Percentiles rank a stretch among this genome's conserved stretches.
phyloP scores from a whole-genome alignment of 1,139 yeast species.

The Saccharomyces hybrid region DNA sequence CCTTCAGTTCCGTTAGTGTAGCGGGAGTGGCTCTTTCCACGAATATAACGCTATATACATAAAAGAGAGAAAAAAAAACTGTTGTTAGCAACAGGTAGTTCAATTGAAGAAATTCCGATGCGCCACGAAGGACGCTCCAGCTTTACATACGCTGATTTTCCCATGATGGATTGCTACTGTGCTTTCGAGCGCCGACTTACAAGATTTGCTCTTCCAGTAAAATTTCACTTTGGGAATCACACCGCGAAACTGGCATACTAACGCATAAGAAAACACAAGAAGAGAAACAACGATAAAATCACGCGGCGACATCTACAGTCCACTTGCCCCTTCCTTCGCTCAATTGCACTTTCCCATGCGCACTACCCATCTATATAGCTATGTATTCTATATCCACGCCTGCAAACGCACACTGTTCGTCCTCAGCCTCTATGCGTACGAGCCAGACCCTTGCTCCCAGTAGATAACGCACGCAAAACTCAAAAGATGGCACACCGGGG shows the following conservation, averaged over 20 bases:
- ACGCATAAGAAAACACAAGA: neutral
- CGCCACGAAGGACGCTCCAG: neutral
- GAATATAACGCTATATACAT: slow-evolving; percentile 22
- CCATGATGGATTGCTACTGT: neutral
- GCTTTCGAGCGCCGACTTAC: neutral
- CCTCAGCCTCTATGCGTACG: neutral
- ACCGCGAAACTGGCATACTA: neutral
- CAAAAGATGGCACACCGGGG: neutral
- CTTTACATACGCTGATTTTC: neutral
- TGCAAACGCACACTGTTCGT: neutral
- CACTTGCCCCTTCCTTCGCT: neutral
- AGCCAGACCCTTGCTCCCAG: neutral
- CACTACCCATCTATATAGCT: neutral
- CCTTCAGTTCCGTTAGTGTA: slow-evolving; percentile 27
- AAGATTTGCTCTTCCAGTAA: neutral
- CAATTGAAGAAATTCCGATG: neutral
- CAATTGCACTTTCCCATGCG: neutral
- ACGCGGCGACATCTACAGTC: neutral
- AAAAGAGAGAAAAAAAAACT: neutral
- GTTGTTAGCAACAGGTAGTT: neutral
- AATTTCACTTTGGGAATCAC: neutral
- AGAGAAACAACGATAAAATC: neutral
- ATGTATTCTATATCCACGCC: neutral
- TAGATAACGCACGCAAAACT: neutral
- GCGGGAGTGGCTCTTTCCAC: slow-evolving; percentile 29